Base-by-base conservation (phyloP, 2,329 filamentous ascomycete species). In the Fusarium luffae region DNA sequence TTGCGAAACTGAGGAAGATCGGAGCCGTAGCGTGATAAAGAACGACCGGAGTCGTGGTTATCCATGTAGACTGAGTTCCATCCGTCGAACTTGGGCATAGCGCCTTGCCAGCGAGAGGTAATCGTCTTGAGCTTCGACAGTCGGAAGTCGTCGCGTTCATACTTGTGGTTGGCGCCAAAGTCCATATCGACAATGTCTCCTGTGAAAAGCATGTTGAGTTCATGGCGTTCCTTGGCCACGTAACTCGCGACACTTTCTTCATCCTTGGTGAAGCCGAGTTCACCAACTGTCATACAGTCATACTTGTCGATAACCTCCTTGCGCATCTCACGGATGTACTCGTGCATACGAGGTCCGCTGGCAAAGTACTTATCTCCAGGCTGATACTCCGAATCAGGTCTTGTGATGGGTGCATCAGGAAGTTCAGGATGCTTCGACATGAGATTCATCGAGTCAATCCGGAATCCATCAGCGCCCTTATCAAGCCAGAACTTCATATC, bases 401-500 rank as follows among this genome's bases (percentile, higher is more conserved):
- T 74, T 2, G 77, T 76, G 21, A 85, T 72, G 0, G 80, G 78
- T 0, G 83, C 88, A 66, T 90, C 86, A 0, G 84, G 84, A 55
- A 88, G 86, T 0, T 80, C 80, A 2, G 84, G 84, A 0, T 83
- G 83, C 74, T 92, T 92, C 68, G 86, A 90, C 77, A 90, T 85
- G 76, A 72, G 60, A 11, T 92, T 92, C 77, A 92, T 89, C 4
- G 89, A 88, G 74, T 92, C 90, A 78, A 92, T 87, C 13, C 90
- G 85, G 79, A 92, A 92, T 4, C 90, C 90, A 52, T 89, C 86
- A 0, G 90, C 88, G 7, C 91, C 92, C 27, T 86, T 86, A 54
- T 92, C 82, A 2, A 94, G 84, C 92, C 92, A 95, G 77, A 93
- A 94, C 19, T 85, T 85, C 85, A 93, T 90, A 9, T 90, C 85